Conservation (phyloP, 2,329 filamentous ascomycete genomes). For the Exophiala xenobiotica region DNA sequence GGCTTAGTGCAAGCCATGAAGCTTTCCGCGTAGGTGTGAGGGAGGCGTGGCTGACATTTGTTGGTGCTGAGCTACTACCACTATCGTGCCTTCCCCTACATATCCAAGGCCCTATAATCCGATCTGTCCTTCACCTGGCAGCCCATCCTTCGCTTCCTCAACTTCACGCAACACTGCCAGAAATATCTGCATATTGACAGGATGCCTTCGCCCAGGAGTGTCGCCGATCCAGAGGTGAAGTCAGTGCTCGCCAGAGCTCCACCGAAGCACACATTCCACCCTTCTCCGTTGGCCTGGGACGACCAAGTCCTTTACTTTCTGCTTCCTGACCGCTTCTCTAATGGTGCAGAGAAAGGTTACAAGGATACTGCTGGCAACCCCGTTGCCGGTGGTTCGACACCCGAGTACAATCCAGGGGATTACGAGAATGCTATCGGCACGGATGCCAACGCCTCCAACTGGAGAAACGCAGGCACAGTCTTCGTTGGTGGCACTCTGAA, state of each 20-base stretch:
- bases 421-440: constrained; percentile 8
- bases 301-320: constrained; percentile 24
- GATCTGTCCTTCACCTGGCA: not conserved
- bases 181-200: not conserved
- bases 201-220: constrained; percentile 2
- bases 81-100: not conserved
- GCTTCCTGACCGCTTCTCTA: constrained; percentile 19
- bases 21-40: not conserved
- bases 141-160: not conserved
- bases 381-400: constrained; percentile 1
- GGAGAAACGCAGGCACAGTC: constrained; percentile 1
- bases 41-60: not conserved
- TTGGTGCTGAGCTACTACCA: not conserved
- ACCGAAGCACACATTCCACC: constrained; percentile 9
- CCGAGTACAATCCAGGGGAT: constrained; percentile 1
- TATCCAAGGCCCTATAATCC: not conserved
- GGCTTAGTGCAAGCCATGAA: not conserved
- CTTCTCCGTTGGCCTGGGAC: constrained; percentile 8
- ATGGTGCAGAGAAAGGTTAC: constrained; percentile 7
- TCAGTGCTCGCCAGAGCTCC: constrained; percentile 6
- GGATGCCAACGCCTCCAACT: constrained; percentile 2
- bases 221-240: constrained; percentile 2
- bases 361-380: constrained; percentile 3
- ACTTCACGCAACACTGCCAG: not conserved
- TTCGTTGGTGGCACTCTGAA: constrained; percentile 12